These are phyloP conservation scores for Metarhizium anisopliae DNA, from an alignment of 2,329 filamentous ascomycete genomes.

Conservation along the genomic window DNA sequence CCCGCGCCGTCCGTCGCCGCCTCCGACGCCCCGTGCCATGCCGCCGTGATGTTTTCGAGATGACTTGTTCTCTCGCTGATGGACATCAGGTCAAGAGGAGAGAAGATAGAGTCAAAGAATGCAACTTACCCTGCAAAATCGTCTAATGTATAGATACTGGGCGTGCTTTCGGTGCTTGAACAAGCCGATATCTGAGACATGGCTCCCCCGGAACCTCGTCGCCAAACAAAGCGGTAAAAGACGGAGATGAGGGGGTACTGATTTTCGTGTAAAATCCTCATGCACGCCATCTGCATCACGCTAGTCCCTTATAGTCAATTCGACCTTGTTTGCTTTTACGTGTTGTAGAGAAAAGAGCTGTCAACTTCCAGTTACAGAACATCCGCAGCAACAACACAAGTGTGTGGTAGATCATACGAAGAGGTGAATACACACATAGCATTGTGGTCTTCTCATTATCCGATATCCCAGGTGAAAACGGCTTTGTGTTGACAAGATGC, in stretches of 20 bases:
- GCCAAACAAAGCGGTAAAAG: constrained; percentile 5
- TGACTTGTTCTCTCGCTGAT: neutral
- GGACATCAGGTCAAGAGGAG: neutral
- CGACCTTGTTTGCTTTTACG: neutral
- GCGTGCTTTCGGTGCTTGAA: neutral
- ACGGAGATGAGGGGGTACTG: neutral
- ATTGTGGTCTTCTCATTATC: neutral
- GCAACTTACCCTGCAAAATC: neutral
- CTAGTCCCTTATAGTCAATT: neutral
- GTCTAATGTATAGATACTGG: no score
- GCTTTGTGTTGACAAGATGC: neutral
- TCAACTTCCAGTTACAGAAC: neutral
- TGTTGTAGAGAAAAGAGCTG: neutral
- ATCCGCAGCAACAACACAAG: neutral
- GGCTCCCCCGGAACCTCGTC: neutral
- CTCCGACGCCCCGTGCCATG: constrained; percentile 1
- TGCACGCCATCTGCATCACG: neutral
- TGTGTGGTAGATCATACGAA: neutral
- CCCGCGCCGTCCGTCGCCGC: constrained; percentile 5
- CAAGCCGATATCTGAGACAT: neutral
- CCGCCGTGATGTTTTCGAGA: neutral
- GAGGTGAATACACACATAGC: neutral
- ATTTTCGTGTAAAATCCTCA: neutral
- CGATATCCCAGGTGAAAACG: neutral
- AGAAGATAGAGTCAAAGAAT: no score